Evolutionary conservation across 176 grass and related monocot genomes (phyloP).

Genomic region (Cymbopogon citratus): DNA sequence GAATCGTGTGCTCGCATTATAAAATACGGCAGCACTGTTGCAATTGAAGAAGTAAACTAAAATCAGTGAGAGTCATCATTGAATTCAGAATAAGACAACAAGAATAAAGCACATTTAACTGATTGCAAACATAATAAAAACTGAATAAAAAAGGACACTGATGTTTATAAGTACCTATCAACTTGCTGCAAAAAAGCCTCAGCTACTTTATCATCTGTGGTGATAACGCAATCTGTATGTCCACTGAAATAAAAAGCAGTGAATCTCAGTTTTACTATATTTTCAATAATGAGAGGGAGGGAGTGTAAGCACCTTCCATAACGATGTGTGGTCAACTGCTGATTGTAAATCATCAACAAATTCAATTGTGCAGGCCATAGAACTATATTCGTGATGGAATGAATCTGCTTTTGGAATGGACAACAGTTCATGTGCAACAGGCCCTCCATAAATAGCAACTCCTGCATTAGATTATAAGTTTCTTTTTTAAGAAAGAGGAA

Average conservation of each 20-base stretch:
- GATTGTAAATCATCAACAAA: constrained; percentile 80
- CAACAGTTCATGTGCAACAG: constrained; percentile 47
- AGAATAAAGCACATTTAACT: background rate
- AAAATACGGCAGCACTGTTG: constrained; percentile 83
- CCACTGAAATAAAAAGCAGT: constrained; percentile 45
- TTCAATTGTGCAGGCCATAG: constrained; percentile 79
- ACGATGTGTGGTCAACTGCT: constrained; percentile 77
- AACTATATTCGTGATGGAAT: constrained; percentile 81
- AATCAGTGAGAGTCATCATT: constrained; percentile 29
- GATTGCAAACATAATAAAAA: constrained; percentile 3
- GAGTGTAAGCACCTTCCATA: constrained; percentile 68
- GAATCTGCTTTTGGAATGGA: constrained; percentile 53
- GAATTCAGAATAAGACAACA: background rate
- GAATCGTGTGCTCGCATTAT: constrained; percentile 91
- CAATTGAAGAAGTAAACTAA: constrained; percentile 10
- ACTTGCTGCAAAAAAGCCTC: constrained; percentile 72
- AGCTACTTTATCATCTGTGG: constrained; percentile 61
- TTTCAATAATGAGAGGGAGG: background rate
- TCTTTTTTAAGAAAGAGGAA: background rate
- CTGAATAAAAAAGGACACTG: background rate
- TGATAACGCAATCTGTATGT: constrained; percentile 89
- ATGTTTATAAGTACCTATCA: constrained; percentile 60
- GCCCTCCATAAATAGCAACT: constrained; percentile 71
- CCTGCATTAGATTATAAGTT: constrained; percentile 40
- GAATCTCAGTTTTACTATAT: background rate